These are phyloP conservation scores for Monosporascus ibericus DNA, from an alignment of 2,329 filamentous ascomycete genomes.

Conservation along the genomic window DNA sequence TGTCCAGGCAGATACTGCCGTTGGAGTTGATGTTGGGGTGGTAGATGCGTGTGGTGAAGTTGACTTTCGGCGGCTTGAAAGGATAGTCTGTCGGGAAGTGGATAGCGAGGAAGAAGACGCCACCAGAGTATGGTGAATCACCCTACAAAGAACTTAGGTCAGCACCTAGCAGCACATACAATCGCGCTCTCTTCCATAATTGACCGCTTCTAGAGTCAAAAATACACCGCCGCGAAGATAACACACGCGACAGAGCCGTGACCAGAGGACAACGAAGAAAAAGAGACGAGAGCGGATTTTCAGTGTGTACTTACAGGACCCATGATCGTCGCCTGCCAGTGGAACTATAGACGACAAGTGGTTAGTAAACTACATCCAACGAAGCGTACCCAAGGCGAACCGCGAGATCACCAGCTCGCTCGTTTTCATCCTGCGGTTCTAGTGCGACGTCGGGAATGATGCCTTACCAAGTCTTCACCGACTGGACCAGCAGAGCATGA, in stretches of 20 bases:
- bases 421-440: slow-evolving; percentile 17
- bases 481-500: slow-evolving; percentile 97
- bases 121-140: slow-evolving; percentile 95
- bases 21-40: slow-evolving; percentile 99
- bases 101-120: slow-evolving; percentile 98
- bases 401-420: slow-evolving; percentile 7
- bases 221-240: too few species aligned
- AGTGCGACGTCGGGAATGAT: slow-evolving; percentile 25
- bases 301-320: slow-evolving; percentile 71
- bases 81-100: slow-evolving; percentile 99
- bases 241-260: too few species aligned
- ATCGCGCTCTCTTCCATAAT: not conserved
- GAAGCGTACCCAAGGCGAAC: not conserved
- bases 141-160: slow-evolving; percentile 46
- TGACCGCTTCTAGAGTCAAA: not conserved
- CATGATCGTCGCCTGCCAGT: slow-evolving; percentile 99
- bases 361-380: slow-evolving; percentile 24
- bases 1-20: slow-evolving; percentile 97
- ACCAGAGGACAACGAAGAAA: too few species aligned
- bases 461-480: slow-evolving; percentile 91
- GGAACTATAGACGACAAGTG: slow-evolving; percentile 59
- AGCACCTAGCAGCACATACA: slow-evolving; percentile 16
- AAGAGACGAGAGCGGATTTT: not conserved
- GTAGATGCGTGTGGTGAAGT: slow-evolving; percentile 99
- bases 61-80: slow-evolving; percentile 99